Base-by-base conservation (phyloP, 306 rosid species). In the Fragaria nilgerrensis region DNA sequence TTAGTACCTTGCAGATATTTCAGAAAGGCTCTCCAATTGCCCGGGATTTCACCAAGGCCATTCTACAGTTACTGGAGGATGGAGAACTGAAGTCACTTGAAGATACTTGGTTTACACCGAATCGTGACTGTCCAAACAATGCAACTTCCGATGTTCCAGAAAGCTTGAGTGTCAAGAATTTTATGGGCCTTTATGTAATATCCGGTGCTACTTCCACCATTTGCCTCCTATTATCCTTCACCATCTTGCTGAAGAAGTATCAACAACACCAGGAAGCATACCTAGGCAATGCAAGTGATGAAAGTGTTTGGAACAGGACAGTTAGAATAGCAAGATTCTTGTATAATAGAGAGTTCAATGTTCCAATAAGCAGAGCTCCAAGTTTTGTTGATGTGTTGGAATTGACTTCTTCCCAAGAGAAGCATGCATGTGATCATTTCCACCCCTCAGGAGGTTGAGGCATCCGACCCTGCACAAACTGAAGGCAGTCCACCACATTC, bases 11-110 rank as follows among this genome's bases (percentile, higher is more conserved):
- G 81, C 89, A 89, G 96, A 66, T 84, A 74, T 87, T 91, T 81
- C 88, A 78, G 59, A 88, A 84, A 75, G 91, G 90, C 66, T 89
- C 96, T 5, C 93, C 96, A 17, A 5, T 88, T 41, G 78, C 74
- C 15, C 81, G n/a, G 80, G 93, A 91, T 74, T 48, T 88, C 80
- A 85, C 91, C 2, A 64, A 56, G 73, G 90, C 85, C 13, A 91
- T 91, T 68, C 72, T 88, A 62, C 36, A 55, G 41, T 84, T 89
- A 32, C 55, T 69, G 39, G 87, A 88, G 62, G 14, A 53, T 10
- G 91, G 93, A 16, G 80, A 73, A 17, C 0, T 91, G 23, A 81
- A 23, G 76, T 14, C 0, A 5, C 73, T 89, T 45, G 89, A 88
- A 85, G 85, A 83, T 0, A 5, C 56, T 73, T 91, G 86, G 89